These are phyloP conservation scores for Ramalina intermedia DNA, from an alignment of 495 filamentous ascomycete genomes.

Conservation along the genomic window DNA sequence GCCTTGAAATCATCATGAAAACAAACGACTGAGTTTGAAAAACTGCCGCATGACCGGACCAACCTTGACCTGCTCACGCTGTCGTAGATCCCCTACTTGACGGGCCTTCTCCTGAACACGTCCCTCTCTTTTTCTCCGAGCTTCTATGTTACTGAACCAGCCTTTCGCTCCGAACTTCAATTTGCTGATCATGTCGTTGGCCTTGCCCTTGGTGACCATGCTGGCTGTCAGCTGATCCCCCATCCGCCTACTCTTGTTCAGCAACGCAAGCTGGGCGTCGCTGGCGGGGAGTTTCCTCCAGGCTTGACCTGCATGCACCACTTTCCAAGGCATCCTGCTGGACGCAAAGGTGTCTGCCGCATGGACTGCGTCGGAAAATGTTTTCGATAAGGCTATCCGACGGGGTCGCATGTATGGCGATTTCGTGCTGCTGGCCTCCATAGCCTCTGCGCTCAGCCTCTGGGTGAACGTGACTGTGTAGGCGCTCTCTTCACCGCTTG, in stretches of 20 bases:
- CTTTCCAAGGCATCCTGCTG: conserved; percentile 36
- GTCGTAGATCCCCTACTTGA: conserved; percentile 25
- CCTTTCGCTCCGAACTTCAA: conserved; percentile 69
- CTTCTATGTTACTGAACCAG: conserved; percentile 41
- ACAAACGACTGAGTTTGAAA: no score
- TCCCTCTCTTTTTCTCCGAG: conserved; percentile 30
- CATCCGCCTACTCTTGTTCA: conserved; percentile 50
- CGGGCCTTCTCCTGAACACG: conserved; percentile 20
- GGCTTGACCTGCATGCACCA: conserved; percentile 19
- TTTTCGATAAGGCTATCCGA: conserved; percentile 40
- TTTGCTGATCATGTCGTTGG: conserved; percentile 87
- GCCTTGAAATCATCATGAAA: no score
- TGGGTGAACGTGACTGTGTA: conserved; percentile 13
- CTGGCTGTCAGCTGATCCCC: conserved; percentile 37
- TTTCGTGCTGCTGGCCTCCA: conserved; percentile 17
- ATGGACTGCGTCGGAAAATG: conserved; percentile 58
- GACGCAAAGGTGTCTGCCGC: conserved; percentile 70
- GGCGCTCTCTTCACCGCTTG: not conserved
- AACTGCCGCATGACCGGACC: conserved; percentile 36
- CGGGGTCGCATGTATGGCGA: conserved; percentile 52
- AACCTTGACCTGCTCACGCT: conserved; percentile 44
- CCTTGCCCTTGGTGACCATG: conserved; percentile 63
- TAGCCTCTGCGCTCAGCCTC: conserved; percentile 7
- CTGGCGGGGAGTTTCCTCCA: conserved; percentile 62
- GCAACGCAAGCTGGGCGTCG: conserved; percentile 48